Evolutionary conservation across 2,329 filamentous ascomycete species (phyloP).

Genomic region (Magnaporthiopsis incrustans): DNA sequence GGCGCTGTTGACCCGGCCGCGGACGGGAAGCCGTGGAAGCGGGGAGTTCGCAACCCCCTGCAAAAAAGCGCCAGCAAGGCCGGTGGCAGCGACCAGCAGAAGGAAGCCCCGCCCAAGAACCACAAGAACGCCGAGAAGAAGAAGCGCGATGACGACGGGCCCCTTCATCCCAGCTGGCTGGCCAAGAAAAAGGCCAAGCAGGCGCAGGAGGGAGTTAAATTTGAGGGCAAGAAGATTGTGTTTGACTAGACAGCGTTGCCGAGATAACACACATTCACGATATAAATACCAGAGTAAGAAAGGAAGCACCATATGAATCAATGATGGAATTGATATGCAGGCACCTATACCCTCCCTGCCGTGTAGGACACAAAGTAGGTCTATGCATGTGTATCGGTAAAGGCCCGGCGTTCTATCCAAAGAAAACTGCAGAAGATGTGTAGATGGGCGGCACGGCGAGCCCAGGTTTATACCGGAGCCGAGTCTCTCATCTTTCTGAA

Average conservation of each 20-base stretch:
- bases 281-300: too few species aligned
- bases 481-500: slow-evolving; percentile 57
- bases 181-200: slow-evolving; percentile 56
- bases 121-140: slow-evolving; percentile 14
- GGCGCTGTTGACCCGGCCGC: slow-evolving; percentile 40
- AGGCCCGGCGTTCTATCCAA: too few species aligned
- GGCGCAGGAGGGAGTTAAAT: slow-evolving; percentile 40
- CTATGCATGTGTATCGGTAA: too few species aligned
- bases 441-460: too few species aligned
- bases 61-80: slow-evolving; percentile 13
- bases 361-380: too few species aligned
- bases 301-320: too few species aligned
- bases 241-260: slow-evolving; percentile 33
- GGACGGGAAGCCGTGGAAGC: slow-evolving; percentile 44
- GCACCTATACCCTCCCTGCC: too few species aligned
- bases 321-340: too few species aligned
- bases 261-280: too few species aligned
- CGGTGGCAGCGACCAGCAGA: slow-evolving; percentile 3
- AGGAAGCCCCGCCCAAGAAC: slow-evolving; percentile 9
- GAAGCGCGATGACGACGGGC: slow-evolving; percentile 25
- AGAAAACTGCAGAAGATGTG: too few species aligned
- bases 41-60: slow-evolving; percentile 30
- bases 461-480: slow-evolving; percentile 1
- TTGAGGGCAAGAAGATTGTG: slow-evolving; percentile 49
- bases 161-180: slow-evolving; percentile 58